phyloP scores from a whole-genome alignment of 345 rosid species.

The Syzygium jambos region DNA sequence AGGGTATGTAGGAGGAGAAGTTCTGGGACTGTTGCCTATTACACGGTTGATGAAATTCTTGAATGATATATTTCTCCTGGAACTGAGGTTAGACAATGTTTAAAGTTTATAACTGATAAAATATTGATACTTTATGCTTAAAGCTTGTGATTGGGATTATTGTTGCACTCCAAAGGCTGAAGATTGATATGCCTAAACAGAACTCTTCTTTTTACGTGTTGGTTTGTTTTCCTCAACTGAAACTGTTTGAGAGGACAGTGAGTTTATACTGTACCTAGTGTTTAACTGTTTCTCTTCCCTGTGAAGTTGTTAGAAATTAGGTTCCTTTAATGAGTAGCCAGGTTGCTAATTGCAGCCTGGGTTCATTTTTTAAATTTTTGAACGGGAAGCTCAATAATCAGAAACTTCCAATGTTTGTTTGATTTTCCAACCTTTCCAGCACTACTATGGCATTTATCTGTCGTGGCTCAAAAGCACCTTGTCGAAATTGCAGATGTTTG shows the following conservation, averaged over 20 bases:
- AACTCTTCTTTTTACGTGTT: background rate
- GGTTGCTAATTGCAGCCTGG: background rate
- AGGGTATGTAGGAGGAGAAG: background rate
- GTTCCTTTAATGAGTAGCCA: background rate
- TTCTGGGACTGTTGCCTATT: background rate
- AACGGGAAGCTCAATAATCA: background rate
- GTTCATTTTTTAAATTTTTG: background rate
- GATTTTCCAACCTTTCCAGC: background rate
- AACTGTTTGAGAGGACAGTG: background rate
- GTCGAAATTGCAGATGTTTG: constrained; percentile 48
- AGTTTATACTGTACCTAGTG: background rate
- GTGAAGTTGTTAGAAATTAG: background rate
- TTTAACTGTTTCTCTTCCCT: background rate
- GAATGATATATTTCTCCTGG: background rate
- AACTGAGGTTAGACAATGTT: background rate
- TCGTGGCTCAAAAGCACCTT: background rate
- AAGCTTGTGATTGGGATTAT: background rate
- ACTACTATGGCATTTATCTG: background rate
- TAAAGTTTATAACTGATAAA: background rate
- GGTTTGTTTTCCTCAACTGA: background rate
- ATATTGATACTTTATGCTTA: background rate
- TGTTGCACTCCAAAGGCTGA: background rate
- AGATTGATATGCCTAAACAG: background rate
- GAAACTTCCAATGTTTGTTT: background rate
- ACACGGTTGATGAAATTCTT: constrained; percentile 34